Base-by-base conservation (phyloP, 2,329 filamentous ascomycete species). In the Fusarium sp. region DNA sequence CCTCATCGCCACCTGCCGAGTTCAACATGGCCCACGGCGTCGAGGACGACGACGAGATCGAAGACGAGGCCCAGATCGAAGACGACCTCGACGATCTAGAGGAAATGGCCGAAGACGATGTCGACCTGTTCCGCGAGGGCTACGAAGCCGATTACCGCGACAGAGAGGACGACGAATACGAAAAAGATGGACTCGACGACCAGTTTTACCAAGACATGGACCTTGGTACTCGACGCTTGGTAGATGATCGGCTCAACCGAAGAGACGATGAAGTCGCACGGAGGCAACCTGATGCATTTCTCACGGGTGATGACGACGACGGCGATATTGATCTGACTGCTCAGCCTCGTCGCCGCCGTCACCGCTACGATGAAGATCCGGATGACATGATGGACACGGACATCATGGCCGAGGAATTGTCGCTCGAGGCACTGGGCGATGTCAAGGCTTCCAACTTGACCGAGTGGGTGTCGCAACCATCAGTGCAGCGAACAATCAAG, bases 381-480 rank as follows among this genome's bases (percentile, higher is more conserved):
- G 93, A 97, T 65, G 93, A 97, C 66, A 90, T 93, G 60, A 93
- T 97, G 87, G 91, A 89, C 55, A 91, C 90, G 43, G 92, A 97
- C 71, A 93, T 97, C 63, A 94, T 98, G 91, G 91, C 96, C 63
- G 94, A 96, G 75, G 93, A 98, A 75, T 84, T 99, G 17, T 93
- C 93, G 2, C 84, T 98, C 0, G 94, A 98, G 76, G 92, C 92
- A 11, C 82, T 99, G 37, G 88, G 91, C 61, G 95, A 99, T 74
- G 89, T 98, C 63, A 99, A 99, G 75, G 93, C 95, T 15, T 86
- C 92, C 15, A 97, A 91, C 67, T 81, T 99, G 72, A 96, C 93
- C 0, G 95, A 99, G 65, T 99, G 96, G 96, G 90, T 99, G 37
- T 88, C 92, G 13, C 89, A 93, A 68, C 91, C 92, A 4, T 87